Base-by-base conservation (phyloP, 2,329 filamentous ascomycete species). In the Gliomastix tumulicola region DNA sequence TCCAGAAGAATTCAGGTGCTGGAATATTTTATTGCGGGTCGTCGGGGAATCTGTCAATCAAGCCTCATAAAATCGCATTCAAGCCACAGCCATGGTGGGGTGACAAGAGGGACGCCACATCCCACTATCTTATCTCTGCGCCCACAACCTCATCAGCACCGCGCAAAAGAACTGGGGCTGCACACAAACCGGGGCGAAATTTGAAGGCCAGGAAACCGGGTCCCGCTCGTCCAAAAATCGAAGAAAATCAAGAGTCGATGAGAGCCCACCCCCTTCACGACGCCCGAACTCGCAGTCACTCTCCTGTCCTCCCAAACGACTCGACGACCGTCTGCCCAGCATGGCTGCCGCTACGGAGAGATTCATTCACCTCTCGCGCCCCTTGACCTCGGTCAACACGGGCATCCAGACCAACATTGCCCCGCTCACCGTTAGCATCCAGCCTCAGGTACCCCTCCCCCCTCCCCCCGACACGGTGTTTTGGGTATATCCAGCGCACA, bases 351-450 rank as follows among this genome's bases (percentile, higher is more conserved):
- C 81, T 61, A 74, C 78, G 54, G 84, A 90, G 63, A 84, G 85
- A 47, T 97, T 95, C 72, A 81, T 97, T 56, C 92, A 98, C 65
- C 83, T 98, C 49, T 83, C 90, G 57, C 82, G 92, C 64, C 92
- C 92, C 55, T 74, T 97, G 56, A 88, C 88, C 62, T 88, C 88
- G 49, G 81, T 83, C 45, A 71, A 78, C 41, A 72, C 88, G 53
- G 85, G 84, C 59, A 79, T 85, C 57, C 84, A 88, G 65, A 81
- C 83, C 56, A 88, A 83, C 53, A 90, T 88, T 62, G 84, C 88
- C 66, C 92, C 92, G 65, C 79, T 98, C 62, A 85, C 82, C 62
- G 88, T 98, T 59, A 84, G 87, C 59, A 85, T 98, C 63, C 92
- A 96, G 65, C 89, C 92, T 55, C 89, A 96, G 77, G 87, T 94